Evolutionary conservation across 345 rosid genomes (phyloP), one percentile per base, ranked within the genome.

Genomic region (Clausena lansium): DNA sequence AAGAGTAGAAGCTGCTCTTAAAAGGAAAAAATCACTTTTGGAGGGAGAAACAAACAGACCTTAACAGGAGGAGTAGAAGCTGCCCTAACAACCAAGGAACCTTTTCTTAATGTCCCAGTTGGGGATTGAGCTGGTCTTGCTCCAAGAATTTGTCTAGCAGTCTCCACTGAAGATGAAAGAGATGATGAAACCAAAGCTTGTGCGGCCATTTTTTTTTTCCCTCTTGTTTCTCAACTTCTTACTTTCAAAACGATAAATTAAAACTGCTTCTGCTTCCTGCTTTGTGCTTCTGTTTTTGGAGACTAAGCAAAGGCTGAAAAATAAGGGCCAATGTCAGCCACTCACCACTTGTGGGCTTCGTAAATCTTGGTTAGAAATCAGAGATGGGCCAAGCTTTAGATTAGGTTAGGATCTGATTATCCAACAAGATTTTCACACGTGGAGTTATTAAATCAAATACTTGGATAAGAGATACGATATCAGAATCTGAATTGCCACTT

Each of bases 111-210:
- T 39, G 88, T 86, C 6, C 66, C 84, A 68, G 84, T 35, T 39
- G 70, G 36, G 39, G 88, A 80, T 30, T 77, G 86, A 38, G 30
- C 52, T 58, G 90, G 85, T 81, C 90, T 89, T 9, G 89, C 70
- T 39, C 94, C 88, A 2, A 92, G 66, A 28, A 93, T 80, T 78
- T 92, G 92, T 76, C 99, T 93, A 15, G 94, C 92, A 14, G 87
- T 80, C 83, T 95, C 96, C 52, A 90, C 92, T 4, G 97, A 88
- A 60, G 97, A 88, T 68, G 91, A 84, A 9, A 93, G 91, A 60
- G 97, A 91, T 52, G 97, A 90, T 39, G 99, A 93, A n/a, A 93
- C 87, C 38, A 93, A 90, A 59, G 97, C 97, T 79, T 93, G 99
- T 73, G 98, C 79, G 77, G 97, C 99, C 97, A 94, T 91, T 61